Percentiles rank a stretch among this genome's conserved stretches.
phyloP scores from a whole-genome alignment of 1,284 basidiomycete genomes.

The Rhodotorula sp. region DNA sequence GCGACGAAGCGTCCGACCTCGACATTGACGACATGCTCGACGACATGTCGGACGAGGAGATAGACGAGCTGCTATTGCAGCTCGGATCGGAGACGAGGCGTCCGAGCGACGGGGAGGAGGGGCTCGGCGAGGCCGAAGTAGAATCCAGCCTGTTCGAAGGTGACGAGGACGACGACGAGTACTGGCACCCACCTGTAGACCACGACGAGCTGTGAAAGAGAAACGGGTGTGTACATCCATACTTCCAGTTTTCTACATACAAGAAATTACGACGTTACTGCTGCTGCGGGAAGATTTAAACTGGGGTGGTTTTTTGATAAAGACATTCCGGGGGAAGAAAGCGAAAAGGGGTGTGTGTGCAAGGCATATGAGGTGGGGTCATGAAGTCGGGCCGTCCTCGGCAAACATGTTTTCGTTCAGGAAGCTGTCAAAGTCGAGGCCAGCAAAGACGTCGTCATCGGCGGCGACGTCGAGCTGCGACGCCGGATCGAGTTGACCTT shows the following conservation, averaged over 20 bases:
- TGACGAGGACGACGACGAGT: background rate
- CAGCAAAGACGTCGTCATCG: constrained; percentile 18
- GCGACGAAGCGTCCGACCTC: background rate
- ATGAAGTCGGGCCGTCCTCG: constrained; percentile 17
- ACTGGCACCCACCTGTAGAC: background rate
- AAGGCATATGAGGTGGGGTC: background rate
- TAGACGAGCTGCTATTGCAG: constrained; percentile 25
- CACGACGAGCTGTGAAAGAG: constrained; percentile 7
- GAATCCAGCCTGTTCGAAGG: background rate
- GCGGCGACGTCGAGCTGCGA: constrained; percentile 11
- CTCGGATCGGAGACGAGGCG: constrained; percentile 2
- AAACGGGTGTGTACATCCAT: background rate
- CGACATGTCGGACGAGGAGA: constrained; percentile 32
- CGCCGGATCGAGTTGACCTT: background rate
- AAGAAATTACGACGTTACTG: no score
- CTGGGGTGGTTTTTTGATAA: no score
- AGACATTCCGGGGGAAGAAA: no score
- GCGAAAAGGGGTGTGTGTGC: no score
- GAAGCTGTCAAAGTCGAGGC: constrained; percentile 34
- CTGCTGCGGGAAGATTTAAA: no score
- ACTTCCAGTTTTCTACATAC: no score
- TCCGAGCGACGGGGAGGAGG: constrained; percentile 1
- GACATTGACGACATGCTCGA: constrained; percentile 25
- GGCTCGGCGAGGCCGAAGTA: background rate
- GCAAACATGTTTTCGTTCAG: constrained; percentile 36